Evolutionary conservation across 805 yeast species (phyloP).

Genomic region (Zygosaccharomyces pseudorouxii): DNA sequence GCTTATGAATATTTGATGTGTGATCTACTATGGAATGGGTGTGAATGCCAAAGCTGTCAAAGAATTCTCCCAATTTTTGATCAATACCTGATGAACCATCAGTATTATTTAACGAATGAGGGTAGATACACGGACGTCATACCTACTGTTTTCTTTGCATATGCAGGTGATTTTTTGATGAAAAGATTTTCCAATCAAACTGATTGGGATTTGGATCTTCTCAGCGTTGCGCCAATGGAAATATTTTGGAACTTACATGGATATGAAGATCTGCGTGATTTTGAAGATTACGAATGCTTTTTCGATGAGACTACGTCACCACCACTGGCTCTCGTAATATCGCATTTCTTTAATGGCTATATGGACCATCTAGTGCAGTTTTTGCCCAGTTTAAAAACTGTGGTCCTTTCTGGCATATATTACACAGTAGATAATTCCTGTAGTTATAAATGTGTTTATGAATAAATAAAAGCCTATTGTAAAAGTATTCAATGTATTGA

Average conservation of each 20-base stretch:
- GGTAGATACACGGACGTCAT: slow-evolving; percentile 56
- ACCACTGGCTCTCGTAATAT: slow-evolving; percentile 38
- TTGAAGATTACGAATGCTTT: slow-evolving; percentile 37
- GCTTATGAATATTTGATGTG: slow-evolving; percentile 70
- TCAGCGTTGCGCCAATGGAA: slow-evolving; percentile 33
- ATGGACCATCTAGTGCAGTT: slow-evolving; percentile 34
- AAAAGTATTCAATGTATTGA: not conserved
- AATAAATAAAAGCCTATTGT: slow-evolving; percentile 6
- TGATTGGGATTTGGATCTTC: slow-evolving; percentile 33
- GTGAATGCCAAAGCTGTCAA: slow-evolving; percentile 57
- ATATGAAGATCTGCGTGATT: slow-evolving; percentile 40
- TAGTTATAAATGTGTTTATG: slow-evolving; percentile 26
- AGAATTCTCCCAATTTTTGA: slow-evolving; percentile 50
- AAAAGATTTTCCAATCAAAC: slow-evolving; percentile 30
- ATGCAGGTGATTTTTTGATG: slow-evolving; percentile 44
- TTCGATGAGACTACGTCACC: slow-evolving; percentile 43
- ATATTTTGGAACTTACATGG: slow-evolving; percentile 49
- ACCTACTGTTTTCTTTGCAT: slow-evolving; percentile 52
- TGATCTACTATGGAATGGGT: slow-evolving; percentile 73
- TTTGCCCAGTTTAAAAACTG: slow-evolving; percentile 36
- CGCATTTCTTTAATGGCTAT: slow-evolving; percentile 46
- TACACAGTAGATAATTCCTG: slow-evolving; percentile 30
- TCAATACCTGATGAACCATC: slow-evolving; percentile 58
- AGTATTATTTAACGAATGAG: slow-evolving; percentile 45
- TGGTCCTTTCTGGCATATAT: slow-evolving; percentile 41